Evolutionary conservation across 1,139 yeast genomes (phyloP).

Genomic region (Taiozyma sp.): DNA sequence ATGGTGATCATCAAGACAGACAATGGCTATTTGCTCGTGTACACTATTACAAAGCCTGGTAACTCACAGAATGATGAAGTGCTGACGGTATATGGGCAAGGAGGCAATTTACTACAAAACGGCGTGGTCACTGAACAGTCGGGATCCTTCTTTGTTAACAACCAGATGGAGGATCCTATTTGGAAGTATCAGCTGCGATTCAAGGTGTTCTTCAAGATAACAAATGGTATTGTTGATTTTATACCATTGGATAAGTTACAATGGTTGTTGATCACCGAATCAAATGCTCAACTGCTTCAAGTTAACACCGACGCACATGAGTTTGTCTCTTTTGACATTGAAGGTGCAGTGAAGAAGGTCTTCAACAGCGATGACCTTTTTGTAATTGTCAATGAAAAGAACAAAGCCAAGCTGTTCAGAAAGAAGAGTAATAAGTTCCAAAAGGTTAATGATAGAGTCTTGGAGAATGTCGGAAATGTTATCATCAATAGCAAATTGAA

Average conservation of each 20-base stretch:
- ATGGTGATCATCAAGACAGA: slow-evolving; percentile 30
- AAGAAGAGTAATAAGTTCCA: background rate
- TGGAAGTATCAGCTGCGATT: slow-evolving; percentile 33
- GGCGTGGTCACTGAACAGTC: slow-evolving; percentile 37
- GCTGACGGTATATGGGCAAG: slow-evolving; percentile 32
- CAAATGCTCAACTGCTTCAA: slow-evolving; percentile 37
- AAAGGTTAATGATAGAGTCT: background rate
- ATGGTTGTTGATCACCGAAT: slow-evolving; percentile 33
- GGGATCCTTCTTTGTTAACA: slow-evolving; percentile 25
- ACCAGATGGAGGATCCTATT: slow-evolving; percentile 28
- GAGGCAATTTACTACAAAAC: slow-evolving; percentile 41
- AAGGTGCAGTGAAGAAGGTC: background rate
- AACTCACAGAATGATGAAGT: slow-evolving; percentile 24
- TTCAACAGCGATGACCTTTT: background rate
- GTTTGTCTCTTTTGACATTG: slow-evolving; percentile 20
- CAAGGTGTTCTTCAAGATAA: slow-evolving; percentile 40
- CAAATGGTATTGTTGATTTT: slow-evolving; percentile 34
- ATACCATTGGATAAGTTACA: slow-evolving; percentile 27
- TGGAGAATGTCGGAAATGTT: background rate
- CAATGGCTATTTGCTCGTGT: slow-evolving; percentile 29
- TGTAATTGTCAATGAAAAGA: slow-evolving; percentile 9
- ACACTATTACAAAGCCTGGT: slow-evolving; percentile 20
- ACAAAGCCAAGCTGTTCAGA: slow-evolving; percentile 27
- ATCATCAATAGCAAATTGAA: background rate
- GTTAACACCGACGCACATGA: slow-evolving; percentile 26